Evolutionary conservation across 768 basidiomycete genomes (phyloP).

Genomic region (Daedaleopsis nitida): DNA sequence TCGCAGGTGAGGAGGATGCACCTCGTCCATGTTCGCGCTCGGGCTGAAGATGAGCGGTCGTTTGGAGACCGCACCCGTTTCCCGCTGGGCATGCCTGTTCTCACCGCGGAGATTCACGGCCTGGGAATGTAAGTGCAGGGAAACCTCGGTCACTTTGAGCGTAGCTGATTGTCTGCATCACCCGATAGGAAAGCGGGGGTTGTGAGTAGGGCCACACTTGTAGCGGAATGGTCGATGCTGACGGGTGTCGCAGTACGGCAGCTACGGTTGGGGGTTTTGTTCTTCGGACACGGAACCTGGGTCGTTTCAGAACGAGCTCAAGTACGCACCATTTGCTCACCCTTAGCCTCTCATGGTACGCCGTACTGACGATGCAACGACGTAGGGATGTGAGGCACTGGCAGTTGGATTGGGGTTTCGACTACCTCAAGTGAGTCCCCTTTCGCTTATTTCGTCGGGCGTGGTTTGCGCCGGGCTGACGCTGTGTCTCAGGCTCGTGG

Average conservation of each 20-base stretch:
- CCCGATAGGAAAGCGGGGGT: constrained; percentile 57
- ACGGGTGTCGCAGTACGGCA: constrained; percentile 54
- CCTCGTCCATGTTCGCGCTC: background rate
- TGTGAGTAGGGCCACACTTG: constrained; percentile 36
- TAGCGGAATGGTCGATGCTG: background rate
- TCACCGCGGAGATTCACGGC: constrained; percentile 56
- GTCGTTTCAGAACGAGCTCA: constrained; percentile 62
- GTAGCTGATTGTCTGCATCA: background rate
- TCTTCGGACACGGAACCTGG: constrained; percentile 65
- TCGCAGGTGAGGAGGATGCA: constrained; percentile 45
- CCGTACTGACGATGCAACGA: no score
- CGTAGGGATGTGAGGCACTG: constrained; percentile 57
- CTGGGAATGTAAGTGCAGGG: constrained; percentile 52
- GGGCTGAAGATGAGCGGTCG: background rate
- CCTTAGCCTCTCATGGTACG: background rate
- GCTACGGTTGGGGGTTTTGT: constrained; percentile 53
- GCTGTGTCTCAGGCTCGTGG: constrained; percentile 45
- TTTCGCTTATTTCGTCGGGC: background rate
- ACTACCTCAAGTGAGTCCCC: constrained; percentile 57
- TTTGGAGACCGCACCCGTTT: constrained; percentile 50
- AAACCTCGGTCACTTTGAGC: background rate
- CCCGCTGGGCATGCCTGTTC: constrained; percentile 56
- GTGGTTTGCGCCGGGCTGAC: background rate
- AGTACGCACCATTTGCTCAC: constrained; percentile 31
- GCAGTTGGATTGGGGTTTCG: constrained; percentile 61